A percentile compares a stretch with the other conserved stretches of the same genome.
These are phyloP conservation scores for Cyathus olla DNA, from an alignment of 1,284 basidiomycete genomes.

Conservation along the genomic window DNA sequence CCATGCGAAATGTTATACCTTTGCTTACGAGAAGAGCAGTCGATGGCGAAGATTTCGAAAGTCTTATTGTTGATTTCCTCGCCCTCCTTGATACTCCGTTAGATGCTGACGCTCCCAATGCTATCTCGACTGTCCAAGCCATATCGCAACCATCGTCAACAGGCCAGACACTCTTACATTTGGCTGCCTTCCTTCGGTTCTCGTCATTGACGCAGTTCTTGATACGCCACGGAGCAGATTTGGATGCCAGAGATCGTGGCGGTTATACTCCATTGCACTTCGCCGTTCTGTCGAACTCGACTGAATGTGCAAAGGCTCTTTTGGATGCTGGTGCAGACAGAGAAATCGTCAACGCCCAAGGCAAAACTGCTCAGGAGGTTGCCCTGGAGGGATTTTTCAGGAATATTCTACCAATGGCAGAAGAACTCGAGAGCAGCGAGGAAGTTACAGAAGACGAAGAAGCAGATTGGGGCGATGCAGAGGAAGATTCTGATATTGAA, in stretches of 20 bases:
- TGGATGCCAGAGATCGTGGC: constrained; percentile 90
- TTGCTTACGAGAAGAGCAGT: constrained; percentile 63
- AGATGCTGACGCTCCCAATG: constrained; percentile 49
- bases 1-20: constrained; percentile 62
- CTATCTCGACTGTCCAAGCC: constrained; percentile 52
- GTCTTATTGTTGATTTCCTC: constrained; percentile 84
- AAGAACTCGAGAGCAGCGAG: constrained; percentile 48
- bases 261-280: constrained; percentile 94
- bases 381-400: constrained; percentile 67
- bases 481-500: constrained; percentile 69
- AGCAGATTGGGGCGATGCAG: constrained; percentile 74
- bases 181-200: constrained; percentile 88
- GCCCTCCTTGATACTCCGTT: constrained; percentile 74
- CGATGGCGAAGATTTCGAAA: constrained; percentile 77
- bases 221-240: constrained; percentile 77
- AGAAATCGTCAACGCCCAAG: constrained; percentile 81
- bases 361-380: constrained; percentile 86
- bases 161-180: constrained; percentile 89
- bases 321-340: constrained; percentile 84
- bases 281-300: constrained; percentile 78
- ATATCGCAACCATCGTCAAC: constrained; percentile 75
- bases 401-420: constrained; percentile 42
- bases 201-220: constrained; percentile 80
- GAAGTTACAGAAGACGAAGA: constrained; percentile 67
- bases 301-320: constrained; percentile 76